Evolutionary conservation across 176 grass and related monocot species (phyloP).

Genomic region (Musa troglodytarum): DNA sequence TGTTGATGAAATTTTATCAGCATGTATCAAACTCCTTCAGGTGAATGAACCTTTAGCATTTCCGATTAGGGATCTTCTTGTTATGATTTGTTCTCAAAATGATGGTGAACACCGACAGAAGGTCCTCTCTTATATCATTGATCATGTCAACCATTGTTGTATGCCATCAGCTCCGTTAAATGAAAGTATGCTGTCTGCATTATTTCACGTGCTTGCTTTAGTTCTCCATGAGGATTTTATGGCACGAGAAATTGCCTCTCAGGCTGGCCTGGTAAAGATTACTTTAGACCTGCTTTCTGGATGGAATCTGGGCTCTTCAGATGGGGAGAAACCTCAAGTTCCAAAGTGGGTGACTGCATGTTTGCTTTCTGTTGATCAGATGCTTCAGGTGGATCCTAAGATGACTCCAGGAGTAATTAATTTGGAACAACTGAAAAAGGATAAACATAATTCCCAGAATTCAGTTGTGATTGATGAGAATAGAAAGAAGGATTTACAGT

Average conservation of each 20-base stretch:
- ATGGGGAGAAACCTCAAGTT: constrained; percentile 41
- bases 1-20: constrained; percentile 82
- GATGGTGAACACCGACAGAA: constrained; percentile 76
- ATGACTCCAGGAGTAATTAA: constrained; percentile 61
- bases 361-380: constrained; percentile 93
- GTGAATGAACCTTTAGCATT: constrained; percentile 81
- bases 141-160: constrained; percentile 67
- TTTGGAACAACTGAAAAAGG: constrained; percentile 69
- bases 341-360: constrained; percentile 93
- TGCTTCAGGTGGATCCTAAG: constrained; percentile 84
- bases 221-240: constrained; percentile 84
- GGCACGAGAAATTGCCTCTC: constrained; percentile 60
- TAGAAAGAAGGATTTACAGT: constrained; percentile 41
- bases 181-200: constrained; percentile 46
- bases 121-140: constrained; percentile 83
- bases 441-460: constrained; percentile 26
- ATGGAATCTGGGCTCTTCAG: constrained; percentile 48
- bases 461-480: constrained; percentile 69
- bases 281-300: constrained; percentile 60
- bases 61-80: constrained; percentile 83
- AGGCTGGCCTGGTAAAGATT: constrained; percentile 71
- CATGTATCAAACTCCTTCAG: constrained; percentile 62
- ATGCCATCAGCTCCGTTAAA: constrained; percentile 31
- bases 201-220: constrained; percentile 93
- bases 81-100: constrained; percentile 88